Evolutionary conservation across 441 rosid species (phyloP), one percentile per base, ranked within the genome.

Genomic region (Erodium moschatum): DNA sequence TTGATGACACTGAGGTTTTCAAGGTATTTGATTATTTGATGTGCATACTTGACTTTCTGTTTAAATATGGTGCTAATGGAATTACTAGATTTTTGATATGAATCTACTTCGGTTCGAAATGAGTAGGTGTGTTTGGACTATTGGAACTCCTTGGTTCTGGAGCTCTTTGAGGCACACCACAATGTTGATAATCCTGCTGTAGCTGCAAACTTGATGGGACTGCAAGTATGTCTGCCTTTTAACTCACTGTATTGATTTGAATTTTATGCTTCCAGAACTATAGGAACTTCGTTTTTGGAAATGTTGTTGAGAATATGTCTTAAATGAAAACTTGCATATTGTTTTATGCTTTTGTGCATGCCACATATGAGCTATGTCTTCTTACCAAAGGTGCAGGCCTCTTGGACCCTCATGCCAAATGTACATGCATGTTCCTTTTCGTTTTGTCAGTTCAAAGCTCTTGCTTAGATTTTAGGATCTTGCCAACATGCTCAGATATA

Each of bases 1-100:
- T 91, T 62, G 98, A 96, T 81, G 99, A 96, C 83, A 96, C 98
- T 2, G 98, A 96, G 76, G 99, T 96, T 71, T 96, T 96, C 73
- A 96, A 96, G 99, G 99, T 95, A 71, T 58, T 46, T 3, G 11
- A 42, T 29, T 35, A 7, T 42, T 15, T 42, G 5, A 61, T 21
- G 15, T 44, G 16, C 46, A 44, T 15, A 62, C 27, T 9, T 6
- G 64, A 48, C 9, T 35, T 0, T 31, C 24, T 16, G 69, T 31
- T 46, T 67, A 12, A 18, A 9, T 60, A 21, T 24, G 70, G 4
- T 52, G 35, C 11, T 24, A 11, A 24, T 6, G 56, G 52, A 46
- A 5, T 54, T 35, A 24, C 27, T 29, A n/a, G 9, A 64, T 65
- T 10, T 35, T 42, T 70, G 24, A 4, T 6, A 10, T 50, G 67